Base-by-base conservation (phyloP, 83 land plant genomes). In the Picea mariana region DNA sequence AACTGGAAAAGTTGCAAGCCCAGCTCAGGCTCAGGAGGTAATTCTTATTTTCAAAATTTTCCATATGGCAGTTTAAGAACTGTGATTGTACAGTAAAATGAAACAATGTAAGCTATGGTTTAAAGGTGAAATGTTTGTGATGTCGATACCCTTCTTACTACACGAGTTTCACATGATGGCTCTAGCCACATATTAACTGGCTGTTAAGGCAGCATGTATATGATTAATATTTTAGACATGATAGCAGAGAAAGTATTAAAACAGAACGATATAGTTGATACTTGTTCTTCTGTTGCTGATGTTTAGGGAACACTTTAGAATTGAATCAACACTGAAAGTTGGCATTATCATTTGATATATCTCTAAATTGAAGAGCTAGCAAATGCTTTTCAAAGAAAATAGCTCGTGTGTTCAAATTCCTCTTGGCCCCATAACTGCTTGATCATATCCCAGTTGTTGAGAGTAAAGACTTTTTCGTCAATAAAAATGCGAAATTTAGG, bases 11-110 rank as follows among this genome's bases (percentile, higher is more conserved):
- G 98, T 95, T 80, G 96, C 98, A 81, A 88, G 92, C 67, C 98
- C 98, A 75, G 90, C 86, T 18, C 98, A 95, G 82, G 98, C 98
- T 77, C 98, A 95, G 85, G 98, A 95, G 84, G 98, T 95, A 79
- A 88, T 13, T 58, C 27, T 73, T 42, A 2, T 6, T 44, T 42
- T 18, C 9, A 21, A 72, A 17, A 34, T 34, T 15, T 6, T 34
- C 38, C 34, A 20, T 31, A 69, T 69, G 44, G 47, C 47, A 69
- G n/a, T 69, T 69, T 69, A 71, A 9, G 42, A 38, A 26, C 20
- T 71, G 75, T 38, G 75, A 40, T 71, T 69, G 3, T 38, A 38
- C 11, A 17, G 20, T 34, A 9, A 4, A 17, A 44, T 6, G 42
- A 20, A 71, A 16, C 75, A 38, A 17, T 18, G 21, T 38, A 38